Base-by-base conservation (phyloP, 192 early-diverging fungal species). In the Backusella luteola region DNA sequence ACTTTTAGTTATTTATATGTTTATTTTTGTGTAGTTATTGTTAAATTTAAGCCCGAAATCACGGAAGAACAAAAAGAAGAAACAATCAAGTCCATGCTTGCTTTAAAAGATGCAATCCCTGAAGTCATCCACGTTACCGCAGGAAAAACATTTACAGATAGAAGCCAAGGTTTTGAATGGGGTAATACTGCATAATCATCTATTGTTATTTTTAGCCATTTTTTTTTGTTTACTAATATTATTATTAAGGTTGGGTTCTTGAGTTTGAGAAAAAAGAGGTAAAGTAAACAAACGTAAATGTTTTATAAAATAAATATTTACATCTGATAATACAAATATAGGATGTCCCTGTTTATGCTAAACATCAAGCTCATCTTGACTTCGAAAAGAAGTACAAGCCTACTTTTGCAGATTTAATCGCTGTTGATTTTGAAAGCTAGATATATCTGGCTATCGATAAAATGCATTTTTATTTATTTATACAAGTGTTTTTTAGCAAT, bases 231-330 rank as follows among this genome's bases (percentile, higher is more conserved):
- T 59, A 59, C 56, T 59, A 0, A 59, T 59, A 26, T 59, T 12
- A 26, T 59, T 59, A 59, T 26, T 59, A 29, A 59, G 56, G 80
- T 32, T 81, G 80, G 80, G 80, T 81, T 19, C 73, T 81, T 6
- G 80, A 81, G 56, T 69, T 77, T 34, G 73, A 74, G 11, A 76
- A 56, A n/a, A 77, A 81, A 49, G 76, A 81, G 80, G 80, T 81
- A 81, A 56, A 32, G 36, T 23, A 59, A 59, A 59, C 1, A 23
- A 23, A 59, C 15, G 0, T 44, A 17, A 44, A 15, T 59, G 2
- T 11, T 21, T 56, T 56, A 59, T 23, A 23, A 3, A 26, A 59
- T 32, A 69, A 67, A 66, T 34, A 23, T 19, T 38, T 17, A 70
- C 35, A 38, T 46, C 2, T 23, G 68, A 26, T 23, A 69, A 38